These are phyloP conservation scores for Hirschfeldia incana DNA, from an alignment of 345 rosid species.

Conservation along the genomic window DNA sequence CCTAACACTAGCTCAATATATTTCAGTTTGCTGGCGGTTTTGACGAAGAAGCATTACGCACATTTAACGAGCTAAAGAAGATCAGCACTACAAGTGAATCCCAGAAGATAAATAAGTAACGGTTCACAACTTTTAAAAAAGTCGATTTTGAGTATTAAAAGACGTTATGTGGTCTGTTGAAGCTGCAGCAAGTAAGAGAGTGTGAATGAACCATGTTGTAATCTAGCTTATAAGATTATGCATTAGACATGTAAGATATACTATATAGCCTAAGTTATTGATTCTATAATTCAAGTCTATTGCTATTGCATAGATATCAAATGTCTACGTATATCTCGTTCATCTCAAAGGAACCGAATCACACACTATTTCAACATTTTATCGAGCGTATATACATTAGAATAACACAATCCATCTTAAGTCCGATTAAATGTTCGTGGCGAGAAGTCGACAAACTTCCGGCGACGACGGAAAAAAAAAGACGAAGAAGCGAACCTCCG, in stretches of 20 bases:
- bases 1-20: constrained; percentile 9
- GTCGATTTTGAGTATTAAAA: constrained; percentile 12
- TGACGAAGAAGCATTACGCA: constrained; percentile 56
- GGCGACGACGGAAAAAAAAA: too few species aligned
- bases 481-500: too few species aligned
- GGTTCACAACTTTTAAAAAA: background rate
- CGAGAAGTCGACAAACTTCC: too few species aligned
- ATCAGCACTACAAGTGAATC: constrained; percentile 21
- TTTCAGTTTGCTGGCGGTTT: constrained; percentile 93
- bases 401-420: too few species aligned
- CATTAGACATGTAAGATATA: constrained; percentile 12
- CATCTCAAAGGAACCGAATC: background rate
- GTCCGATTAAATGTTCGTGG: too few species aligned
- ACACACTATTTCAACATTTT: too few species aligned
- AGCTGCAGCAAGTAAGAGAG: background rate
- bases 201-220: background rate
- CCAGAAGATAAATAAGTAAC: constrained; percentile 20
- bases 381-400: too few species aligned
- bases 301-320: background rate
- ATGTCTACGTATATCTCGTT: background rate
- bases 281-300: background rate
- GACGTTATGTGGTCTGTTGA: background rate
- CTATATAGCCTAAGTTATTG: constrained; percentile 13
- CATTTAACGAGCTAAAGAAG: constrained; percentile 74
- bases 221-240: background rate